A percentile compares a stretch with the other conserved stretches of the same genome.
Evolutionary conservation across 306 rosid genomes (phyloP).

Genomic region (Cercis canadensis): DNA sequence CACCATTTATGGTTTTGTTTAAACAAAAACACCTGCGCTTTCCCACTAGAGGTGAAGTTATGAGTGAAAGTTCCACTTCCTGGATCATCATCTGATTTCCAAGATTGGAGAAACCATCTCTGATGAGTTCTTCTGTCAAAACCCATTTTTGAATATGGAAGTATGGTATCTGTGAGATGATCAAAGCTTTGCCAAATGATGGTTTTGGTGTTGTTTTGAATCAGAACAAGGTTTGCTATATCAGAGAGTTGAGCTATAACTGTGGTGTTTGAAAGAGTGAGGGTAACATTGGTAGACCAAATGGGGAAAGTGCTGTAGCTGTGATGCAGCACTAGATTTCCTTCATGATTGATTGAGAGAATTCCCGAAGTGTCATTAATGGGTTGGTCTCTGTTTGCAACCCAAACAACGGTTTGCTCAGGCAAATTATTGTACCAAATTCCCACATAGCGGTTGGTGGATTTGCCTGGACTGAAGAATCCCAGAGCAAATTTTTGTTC

Average conservation of each 20-base stretch:
- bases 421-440: slow-evolving; percentile 46
- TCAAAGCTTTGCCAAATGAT: too few relatives aligned
- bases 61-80: background rate
- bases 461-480: too few relatives aligned
- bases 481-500: slow-evolving; percentile 42
- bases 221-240: slow-evolving; percentile 9
- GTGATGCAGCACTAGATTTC: background rate
- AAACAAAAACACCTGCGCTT: background rate
- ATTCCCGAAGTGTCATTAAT: slow-evolving; percentile 2
- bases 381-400: slow-evolving; percentile 45
- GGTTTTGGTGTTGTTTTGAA: too few relatives aligned
- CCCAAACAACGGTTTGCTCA: slow-evolving; percentile 46
- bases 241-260: too few relatives aligned
- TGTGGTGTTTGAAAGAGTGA: too few relatives aligned
- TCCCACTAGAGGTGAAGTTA: background rate
- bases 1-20: background rate
- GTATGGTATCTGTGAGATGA: too few relatives aligned
- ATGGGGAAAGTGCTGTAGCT: background rate
- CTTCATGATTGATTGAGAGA: slow-evolving; percentile 6
- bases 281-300: background rate
- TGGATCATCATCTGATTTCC: too few relatives aligned
- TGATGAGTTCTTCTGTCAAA: too few relatives aligned
- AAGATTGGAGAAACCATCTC: too few relatives aligned
- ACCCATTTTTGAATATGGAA: too few relatives aligned
- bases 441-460: too few relatives aligned